Conservation (phyloP, 257 asterid genomes). For the Apocynum venetum region DNA sequence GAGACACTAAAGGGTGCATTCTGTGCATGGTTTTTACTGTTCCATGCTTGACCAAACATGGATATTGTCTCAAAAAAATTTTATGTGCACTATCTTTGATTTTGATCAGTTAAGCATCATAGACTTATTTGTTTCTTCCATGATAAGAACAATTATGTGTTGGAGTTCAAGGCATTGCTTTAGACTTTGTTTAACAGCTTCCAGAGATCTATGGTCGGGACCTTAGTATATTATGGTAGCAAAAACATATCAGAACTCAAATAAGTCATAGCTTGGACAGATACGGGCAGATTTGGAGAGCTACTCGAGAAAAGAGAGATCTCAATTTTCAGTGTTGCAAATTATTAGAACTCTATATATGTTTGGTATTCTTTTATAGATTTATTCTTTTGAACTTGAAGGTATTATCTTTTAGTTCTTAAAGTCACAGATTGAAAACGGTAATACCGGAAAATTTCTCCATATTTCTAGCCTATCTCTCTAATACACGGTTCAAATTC, state of each 20-base stretch:
- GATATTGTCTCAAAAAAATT: neutral
- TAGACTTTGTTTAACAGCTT: neutral
- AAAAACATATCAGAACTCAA: neutral
- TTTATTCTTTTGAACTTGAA: neutral
- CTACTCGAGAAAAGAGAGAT: neutral
- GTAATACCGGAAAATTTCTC: neutral
- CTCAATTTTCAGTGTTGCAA: neutral
- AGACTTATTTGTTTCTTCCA: neutral
- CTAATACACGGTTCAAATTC: neutral
- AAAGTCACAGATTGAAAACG: neutral
- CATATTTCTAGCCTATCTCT: neutral
- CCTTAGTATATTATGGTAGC: neutral
- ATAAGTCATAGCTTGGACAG: neutral
- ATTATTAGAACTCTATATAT: neutral
- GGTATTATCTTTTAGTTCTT: neutral
- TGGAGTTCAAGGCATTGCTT: neutral
- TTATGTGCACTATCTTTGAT: neutral
- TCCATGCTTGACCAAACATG: neutral
- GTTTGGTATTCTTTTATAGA: neutral
- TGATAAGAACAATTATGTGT: neutral
- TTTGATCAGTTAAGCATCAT: neutral
- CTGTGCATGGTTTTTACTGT: neutral
- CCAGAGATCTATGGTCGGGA: neutral
- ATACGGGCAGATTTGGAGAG: neutral
- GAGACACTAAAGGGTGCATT: neutral